Base-by-base conservation (phyloP, 345 rosid species). In the Excoecaria cochinchinensis region DNA sequence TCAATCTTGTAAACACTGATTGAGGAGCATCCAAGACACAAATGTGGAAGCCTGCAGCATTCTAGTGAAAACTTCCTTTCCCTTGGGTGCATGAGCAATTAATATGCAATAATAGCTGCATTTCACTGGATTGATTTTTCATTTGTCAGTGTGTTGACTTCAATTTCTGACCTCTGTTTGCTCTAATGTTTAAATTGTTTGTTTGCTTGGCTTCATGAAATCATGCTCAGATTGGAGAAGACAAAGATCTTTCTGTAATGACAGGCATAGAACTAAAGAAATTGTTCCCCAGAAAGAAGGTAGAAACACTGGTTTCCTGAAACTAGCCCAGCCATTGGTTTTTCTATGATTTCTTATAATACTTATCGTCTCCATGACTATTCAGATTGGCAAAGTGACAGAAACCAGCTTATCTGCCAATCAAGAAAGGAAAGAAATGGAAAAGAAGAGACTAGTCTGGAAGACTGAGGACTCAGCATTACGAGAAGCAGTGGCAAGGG, bases 391-490 rank as follows among this genome's bases (percentile, higher is more conserved):
- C 24, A 69, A 86, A 81, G 89, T 88, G 84, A 83, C 74, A 8
- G 99, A 95, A 86, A 80, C 76, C 82, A 95, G 84, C 83, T 85
- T 95, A 72, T 89, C 98, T 9, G 99, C 91, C 5, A 95, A 95
- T 74, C 97, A 91, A 87, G 93, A 87, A 85, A 86, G 90, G 77
- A 71, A 79, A 0, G 89, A 87, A 77, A 91, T 95, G 98, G 91
- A 88, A 86, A 92, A 83, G 74, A 95, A 83, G 82, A 87, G 92
- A 76, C 89, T 95, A 8, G 83, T 74, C 6, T 95, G 99, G 99
- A 84, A 88, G 84, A 85, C 85, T 48, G 93, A 87, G 84, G 87
- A 85, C 46, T 57, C 80, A 1, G 3, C 72, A 9, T 84, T 74
- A 61, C 77, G 74, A 70, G 81, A 78, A 74, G 19, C 80, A 65